Evolutionary conservation across 495 filamentous ascomycete genomes (phyloP), one percentile per base, ranked within the genome.

Genomic region (Trichocladium antarcticum): DNA sequence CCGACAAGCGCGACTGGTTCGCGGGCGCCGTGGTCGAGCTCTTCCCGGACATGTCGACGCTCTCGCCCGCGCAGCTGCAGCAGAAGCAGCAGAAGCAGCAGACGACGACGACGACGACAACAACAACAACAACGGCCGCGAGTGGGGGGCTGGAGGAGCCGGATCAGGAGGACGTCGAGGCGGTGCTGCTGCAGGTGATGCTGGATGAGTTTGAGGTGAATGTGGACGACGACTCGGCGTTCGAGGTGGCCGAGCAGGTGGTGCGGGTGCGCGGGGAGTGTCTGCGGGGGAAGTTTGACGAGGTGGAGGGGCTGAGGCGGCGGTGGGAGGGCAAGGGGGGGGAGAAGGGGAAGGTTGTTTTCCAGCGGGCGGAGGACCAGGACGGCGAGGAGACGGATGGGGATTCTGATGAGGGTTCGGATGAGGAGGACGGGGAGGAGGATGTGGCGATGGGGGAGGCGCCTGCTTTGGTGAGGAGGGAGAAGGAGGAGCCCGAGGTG

Each of bases 1-100:
- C 68, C 42, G 87, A 90, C 67, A 97, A 97, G 69, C 84, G 89
- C 48, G 92, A 92, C 74, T 96, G 90, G 90, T 85, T 98, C 58
- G 89, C 85, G 42, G 89, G 89, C 59, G 81, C 83, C 14, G 75
- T 96, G 57, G 85, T 84, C 49, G 88, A 95, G 8, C 81, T 95
- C 58, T 77, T 96, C 42, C 61, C 65, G 0, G 74, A 79, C 21
- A 65, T 80, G 9, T 78, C 86, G 20, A 54, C 56, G 43, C 50
- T 61, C 15, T 45, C 53, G 14, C 66, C 68, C 35, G 29, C 40
- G 17, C 53, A 37, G 22, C 52, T 45, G 16, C 20, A 37, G 19
- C 36, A 28, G 12, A 36, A 45, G 47, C 36, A 24, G 28, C 24
- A 32, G 6, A 17, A 22, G 11, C 21, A 22, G 19, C 46, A 34